phyloP scores from a whole-genome alignment of 148 eudicot species.

The Agrostemma githago region DNA sequence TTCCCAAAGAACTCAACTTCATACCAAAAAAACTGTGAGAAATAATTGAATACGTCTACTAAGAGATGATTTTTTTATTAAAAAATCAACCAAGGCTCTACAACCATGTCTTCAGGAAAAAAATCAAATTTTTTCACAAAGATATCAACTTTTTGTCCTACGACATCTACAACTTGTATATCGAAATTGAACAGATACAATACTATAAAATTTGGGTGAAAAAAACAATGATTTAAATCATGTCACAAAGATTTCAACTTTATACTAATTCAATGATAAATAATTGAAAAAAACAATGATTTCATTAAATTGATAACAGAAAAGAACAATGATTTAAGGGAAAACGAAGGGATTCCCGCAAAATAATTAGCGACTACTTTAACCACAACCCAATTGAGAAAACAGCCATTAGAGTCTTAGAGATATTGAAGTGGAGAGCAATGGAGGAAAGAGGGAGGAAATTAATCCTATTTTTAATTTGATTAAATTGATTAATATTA shows the following conservation, averaged over 20 bases:
- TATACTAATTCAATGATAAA: background rate
- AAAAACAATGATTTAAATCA: background rate
- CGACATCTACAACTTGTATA: too few species aligned
- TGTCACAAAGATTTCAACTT: constrained; percentile 3
- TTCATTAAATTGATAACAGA: too few species aligned
- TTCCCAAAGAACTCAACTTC: constrained; percentile 27
- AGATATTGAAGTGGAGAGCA: background rate
- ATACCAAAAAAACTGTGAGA: background rate
- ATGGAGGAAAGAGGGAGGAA: background rate
- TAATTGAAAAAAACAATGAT: background rate
- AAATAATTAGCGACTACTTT: background rate
- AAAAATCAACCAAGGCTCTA: constrained; percentile 78
- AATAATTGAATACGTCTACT: background rate
- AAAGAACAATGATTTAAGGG: background rate
- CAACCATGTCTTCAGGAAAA: constrained; percentile 54
- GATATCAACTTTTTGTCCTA: constrained; percentile 20
- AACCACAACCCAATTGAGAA: background rate
- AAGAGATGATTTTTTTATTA: constrained; percentile 22
- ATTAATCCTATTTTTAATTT: too few species aligned
- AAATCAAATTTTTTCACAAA: constrained; percentile 15
- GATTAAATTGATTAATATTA: too few species aligned
- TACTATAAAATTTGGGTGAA: too few species aligned
- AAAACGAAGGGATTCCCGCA: constrained; percentile 7
- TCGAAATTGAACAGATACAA: too few species aligned
- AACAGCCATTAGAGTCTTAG: background rate